phyloP scores from a whole-genome alignment of 2,329 filamentous ascomycete genomes.

The Colletotrichum sp. region DNA sequence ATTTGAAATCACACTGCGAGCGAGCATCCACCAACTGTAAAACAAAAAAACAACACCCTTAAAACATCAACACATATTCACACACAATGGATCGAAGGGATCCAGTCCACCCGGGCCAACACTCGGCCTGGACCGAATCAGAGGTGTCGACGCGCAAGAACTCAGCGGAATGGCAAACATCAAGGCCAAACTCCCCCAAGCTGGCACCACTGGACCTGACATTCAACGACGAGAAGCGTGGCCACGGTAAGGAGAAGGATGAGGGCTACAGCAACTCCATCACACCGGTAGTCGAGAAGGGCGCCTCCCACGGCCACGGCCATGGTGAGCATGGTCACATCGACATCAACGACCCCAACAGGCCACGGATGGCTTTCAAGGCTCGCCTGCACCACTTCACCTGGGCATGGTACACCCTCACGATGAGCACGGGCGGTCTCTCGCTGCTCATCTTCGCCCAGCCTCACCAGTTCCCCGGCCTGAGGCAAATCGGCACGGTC shows the following conservation, averaged over 20 bases:
- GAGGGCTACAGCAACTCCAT: conserved; percentile 1
- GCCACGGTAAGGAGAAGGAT: background rate
- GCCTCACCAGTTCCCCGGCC: conserved; percentile 68
- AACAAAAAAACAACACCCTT: background rate
- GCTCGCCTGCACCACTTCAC: conserved; percentile 64
- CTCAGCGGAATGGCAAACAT: conserved; percentile 16
- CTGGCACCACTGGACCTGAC: conserved; percentile 10
- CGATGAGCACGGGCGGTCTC: conserved; percentile 77
- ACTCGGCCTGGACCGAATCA: conserved; percentile 17
- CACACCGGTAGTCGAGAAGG: conserved; percentile 20
- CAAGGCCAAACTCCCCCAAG: conserved; percentile 17
- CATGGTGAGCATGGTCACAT: conserved; percentile 12
- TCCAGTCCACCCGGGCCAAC: conserved; percentile 2
- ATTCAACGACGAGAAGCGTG: conserved; percentile 2
- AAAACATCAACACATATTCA: background rate
- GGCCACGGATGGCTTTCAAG: conserved; percentile 43
- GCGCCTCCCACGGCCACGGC: background rate
- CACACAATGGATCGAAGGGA: conserved; percentile 12
- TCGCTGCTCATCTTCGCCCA: conserved; percentile 67
- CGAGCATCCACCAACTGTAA: background rate
- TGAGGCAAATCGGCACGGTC: conserved; percentile 67
- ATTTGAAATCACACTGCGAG: background rate
- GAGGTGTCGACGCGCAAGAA: conserved; percentile 19
- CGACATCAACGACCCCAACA: conserved; percentile 26
- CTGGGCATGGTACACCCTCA: conserved; percentile 76